Conservation (phyloP, 306 rosid species). For the Cucurbita moschata region DNA sequence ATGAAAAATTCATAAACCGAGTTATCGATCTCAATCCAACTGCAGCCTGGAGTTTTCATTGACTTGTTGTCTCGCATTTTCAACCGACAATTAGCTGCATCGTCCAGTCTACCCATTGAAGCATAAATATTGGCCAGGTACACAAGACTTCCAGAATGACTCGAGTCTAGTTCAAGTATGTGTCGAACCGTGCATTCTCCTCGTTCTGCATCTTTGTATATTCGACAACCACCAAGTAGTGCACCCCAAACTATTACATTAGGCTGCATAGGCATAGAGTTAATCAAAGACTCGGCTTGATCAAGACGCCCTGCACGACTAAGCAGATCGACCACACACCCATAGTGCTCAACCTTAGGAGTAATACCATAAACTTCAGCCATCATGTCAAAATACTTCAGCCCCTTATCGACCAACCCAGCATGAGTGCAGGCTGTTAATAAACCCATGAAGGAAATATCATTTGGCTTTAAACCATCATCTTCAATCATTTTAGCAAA, state of each 20-base stretch:
- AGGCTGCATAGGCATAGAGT: slow-evolving; percentile 18
- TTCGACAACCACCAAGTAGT: slow-evolving; percentile 23
- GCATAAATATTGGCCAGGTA: slow-evolving; percentile 22
- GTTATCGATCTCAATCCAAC: slow-evolving; percentile 23
- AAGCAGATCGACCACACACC: slow-evolving; percentile 25
- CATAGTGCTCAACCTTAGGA: slow-evolving; percentile 26
- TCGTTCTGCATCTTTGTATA: slow-evolving; percentile 18
- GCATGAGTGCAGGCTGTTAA: slow-evolving; percentile 26
- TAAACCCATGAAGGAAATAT: slow-evolving; percentile 23
- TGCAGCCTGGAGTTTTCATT: slow-evolving; percentile 16
- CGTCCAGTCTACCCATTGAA: slow-evolving; percentile 22
- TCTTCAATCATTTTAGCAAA: slow-evolving; percentile 15
- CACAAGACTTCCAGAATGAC: slow-evolving; percentile 29
- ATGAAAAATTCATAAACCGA: slow-evolving; percentile 24
- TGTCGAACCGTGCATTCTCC: slow-evolving; percentile 11
- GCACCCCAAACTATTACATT: slow-evolving; percentile 34
- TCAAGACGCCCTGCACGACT: slow-evolving; percentile 23
- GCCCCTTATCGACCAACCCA: slow-evolving; percentile 23
- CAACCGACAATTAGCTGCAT: slow-evolving; percentile 23
- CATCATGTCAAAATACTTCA: slow-evolving; percentile 17
- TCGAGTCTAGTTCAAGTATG: slow-evolving; percentile 22
- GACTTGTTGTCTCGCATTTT: slow-evolving; percentile 16
- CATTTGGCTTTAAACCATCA: slow-evolving; percentile 17
- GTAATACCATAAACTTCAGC: slow-evolving; percentile 8
- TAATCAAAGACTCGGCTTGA: slow-evolving; percentile 21